These are phyloP conservation scores for Betula pendula DNA, from an alignment of 306 rosid species.

Conservation along the genomic window DNA sequence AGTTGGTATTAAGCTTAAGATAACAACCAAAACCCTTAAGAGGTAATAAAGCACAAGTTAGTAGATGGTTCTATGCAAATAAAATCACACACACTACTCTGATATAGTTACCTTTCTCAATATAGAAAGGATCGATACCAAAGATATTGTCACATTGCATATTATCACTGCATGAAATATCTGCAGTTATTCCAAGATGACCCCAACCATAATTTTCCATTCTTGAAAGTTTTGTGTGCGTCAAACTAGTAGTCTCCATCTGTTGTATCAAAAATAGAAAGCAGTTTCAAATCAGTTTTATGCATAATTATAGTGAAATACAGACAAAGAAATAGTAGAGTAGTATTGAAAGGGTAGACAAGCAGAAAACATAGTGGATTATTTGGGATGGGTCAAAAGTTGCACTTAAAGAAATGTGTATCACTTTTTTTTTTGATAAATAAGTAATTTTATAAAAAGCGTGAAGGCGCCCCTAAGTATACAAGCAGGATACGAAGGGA, in stretches of 20 bases:
- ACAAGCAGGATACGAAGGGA: too few relatives aligned
- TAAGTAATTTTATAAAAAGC: too few relatives aligned
- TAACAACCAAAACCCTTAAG: slow-evolving; percentile 8
- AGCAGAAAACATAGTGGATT: not conserved
- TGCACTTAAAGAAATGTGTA: not conserved
- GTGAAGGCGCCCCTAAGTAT: too few relatives aligned
- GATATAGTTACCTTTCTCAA: slow-evolving; percentile 60
- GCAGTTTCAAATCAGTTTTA: not conserved
- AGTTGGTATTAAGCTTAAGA: not conserved
- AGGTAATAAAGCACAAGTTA: not conserved
- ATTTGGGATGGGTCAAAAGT: not conserved
- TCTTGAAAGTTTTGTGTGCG: slow-evolving; percentile 49
- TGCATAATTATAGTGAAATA: not conserved
- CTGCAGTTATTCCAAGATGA: slow-evolving; percentile 36
- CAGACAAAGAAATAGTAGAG: not conserved
- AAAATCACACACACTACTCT: slow-evolving; percentile 1
- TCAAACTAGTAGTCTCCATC: slow-evolving; percentile 42
- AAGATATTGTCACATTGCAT: slow-evolving; percentile 46
- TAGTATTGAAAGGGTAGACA: not conserved
- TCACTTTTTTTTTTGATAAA: too few relatives aligned
- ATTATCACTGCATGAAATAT: slow-evolving; percentile 33
- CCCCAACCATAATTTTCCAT: slow-evolving; percentile 79
- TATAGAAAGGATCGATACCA: slow-evolving; percentile 77
- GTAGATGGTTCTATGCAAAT: not conserved
- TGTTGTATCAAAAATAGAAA: slow-evolving; percentile 29